Evolutionary conservation across 2,329 filamentous ascomycete genomes (phyloP), one percentile per base, ranked within the genome.

Genomic region (Fusarium globosum): DNA sequence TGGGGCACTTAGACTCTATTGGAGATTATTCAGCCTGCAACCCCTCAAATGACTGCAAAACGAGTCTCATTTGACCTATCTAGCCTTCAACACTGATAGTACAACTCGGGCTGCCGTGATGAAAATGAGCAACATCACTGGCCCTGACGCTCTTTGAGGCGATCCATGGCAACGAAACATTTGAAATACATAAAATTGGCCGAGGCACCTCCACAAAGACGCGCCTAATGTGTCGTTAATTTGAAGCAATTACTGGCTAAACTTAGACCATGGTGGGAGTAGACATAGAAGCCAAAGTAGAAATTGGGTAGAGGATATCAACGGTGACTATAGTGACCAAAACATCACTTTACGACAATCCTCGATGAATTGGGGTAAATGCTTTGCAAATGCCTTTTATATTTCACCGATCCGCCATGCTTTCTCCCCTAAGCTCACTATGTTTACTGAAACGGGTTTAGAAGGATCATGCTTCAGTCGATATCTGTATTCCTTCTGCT

Each of bases 401-500:
- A 39, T 53, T 38, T 36, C 51, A 28, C 16, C 35, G 23, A 53
- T 38, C 20, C 18, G 41, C 23, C n/a, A n/a, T 58, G n/a, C 30
- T 26, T 35, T 26, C n/a, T 23, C 14, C 23, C 10, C 30, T 35
- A 11, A 21, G 20, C 20, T 28, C 20, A 10, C n/a, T 28, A 15
- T 28, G 35, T 35, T 26, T 26, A 58, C 42, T 13, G 20, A 35
- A 36, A 20, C 12, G n/a, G 26, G 23, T 11, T 55, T 10, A n/a
- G 15, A 35, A 36, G 42, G 20, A 13, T 71, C 18, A 71, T 42
- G 73, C 75, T 74, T 88, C 86, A 1, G 85, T 87, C 35, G 85
- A 86, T 16, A 82, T 78, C 66, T 86, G 83, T 18, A 88, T 81
- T 1, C 85, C 85, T 76, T 90, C 90, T 65, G 94, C 92, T 42